Evolutionary conservation across 2,329 filamentous ascomycete genomes (phyloP).

Genomic region (Stemphylium beticola): DNA sequence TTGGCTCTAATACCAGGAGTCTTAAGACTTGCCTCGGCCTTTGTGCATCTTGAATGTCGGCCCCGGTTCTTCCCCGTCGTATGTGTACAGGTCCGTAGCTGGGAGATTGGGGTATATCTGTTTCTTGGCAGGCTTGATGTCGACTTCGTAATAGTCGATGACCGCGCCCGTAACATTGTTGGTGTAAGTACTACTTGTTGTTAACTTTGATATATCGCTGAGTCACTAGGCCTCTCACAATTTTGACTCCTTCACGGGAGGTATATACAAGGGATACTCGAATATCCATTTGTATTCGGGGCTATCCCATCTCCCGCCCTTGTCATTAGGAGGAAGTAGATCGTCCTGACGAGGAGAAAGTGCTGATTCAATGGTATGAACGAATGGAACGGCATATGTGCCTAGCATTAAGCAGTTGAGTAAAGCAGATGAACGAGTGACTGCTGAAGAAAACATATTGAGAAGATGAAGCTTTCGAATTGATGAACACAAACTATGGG

Average conservation of each 20-base stretch:
- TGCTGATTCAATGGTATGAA: conserved; percentile 3
- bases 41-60: conserved; percentile 59
- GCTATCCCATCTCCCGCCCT: conserved; percentile 33
- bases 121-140: conserved; percentile 49
- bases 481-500: neutral
- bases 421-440: conserved; percentile 9
- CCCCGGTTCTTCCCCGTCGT: conserved; percentile 62
- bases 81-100: conserved; percentile 54
- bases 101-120: conserved; percentile 54
- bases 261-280: conserved; percentile 53
- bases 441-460: conserved; percentile 12
- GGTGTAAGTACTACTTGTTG: conserved; percentile 39
- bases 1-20: neutral
- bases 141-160: conserved; percentile 57
- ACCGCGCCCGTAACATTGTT: conserved; percentile 42
- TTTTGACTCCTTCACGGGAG: conserved; percentile 52
- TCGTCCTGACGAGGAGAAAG: conserved; percentile 5
- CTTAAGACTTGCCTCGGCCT: conserved; percentile 46
- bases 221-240: conserved; percentile 40
- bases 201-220: conserved; percentile 20
- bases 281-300: conserved; percentile 51
- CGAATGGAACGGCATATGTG: conserved; percentile 8
- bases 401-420: conserved; percentile 2
- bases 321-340: conserved; percentile 3
- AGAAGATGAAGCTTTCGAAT: neutral